These are phyloP conservation scores for Pisolithus thermaeus DNA, from an alignment of 1,284 basidiomycete species.

Conservation along the genomic window DNA sequence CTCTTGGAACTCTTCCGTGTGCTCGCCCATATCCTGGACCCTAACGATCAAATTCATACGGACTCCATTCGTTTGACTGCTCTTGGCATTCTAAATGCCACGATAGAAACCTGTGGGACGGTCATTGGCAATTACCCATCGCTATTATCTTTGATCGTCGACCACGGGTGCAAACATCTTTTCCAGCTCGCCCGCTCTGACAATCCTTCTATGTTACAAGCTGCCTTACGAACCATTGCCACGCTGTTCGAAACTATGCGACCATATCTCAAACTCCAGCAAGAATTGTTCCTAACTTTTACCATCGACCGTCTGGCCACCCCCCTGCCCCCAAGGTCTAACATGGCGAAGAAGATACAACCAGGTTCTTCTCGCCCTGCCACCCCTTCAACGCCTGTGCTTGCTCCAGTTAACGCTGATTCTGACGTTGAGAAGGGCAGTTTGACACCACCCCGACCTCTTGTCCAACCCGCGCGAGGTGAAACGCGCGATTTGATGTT, in stretches of 20 bases:
- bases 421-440: conserved; percentile 46
- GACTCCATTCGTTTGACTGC: conserved; percentile 93
- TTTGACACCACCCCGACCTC: conserved; percentile 48
- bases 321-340: conserved; percentile 31
- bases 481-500: conserved; percentile 89
- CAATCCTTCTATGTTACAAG: conserved; percentile 73
- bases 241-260: conserved; percentile 89
- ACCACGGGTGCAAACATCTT: conserved; percentile 92
- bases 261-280: conserved; percentile 88
- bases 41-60: conserved; percentile 91
- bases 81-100: conserved; percentile 83
- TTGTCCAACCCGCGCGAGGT: conserved; percentile 74
- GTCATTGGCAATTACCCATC: conserved; percentile 74
- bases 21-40: conserved; percentile 92
- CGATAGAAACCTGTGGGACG: conserved; percentile 81
- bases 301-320: conserved; percentile 85
- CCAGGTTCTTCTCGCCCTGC: conserved; percentile 51
- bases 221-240: conserved; percentile 80
- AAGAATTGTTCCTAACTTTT: conserved; percentile 93
- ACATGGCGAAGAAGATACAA: conserved; percentile 26
- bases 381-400: conserved; percentile 48
- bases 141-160: conserved; percentile 67
- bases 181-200: conserved; percentile 94
- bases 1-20: conserved; percentile 92
- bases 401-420: conserved; percentile 40